A percentile compares a stretch with the other conserved stretches of the same genome.
Conservation (phyloP, 2,329 filamentous ascomycete genomes). For the Penicillium italicum region DNA sequence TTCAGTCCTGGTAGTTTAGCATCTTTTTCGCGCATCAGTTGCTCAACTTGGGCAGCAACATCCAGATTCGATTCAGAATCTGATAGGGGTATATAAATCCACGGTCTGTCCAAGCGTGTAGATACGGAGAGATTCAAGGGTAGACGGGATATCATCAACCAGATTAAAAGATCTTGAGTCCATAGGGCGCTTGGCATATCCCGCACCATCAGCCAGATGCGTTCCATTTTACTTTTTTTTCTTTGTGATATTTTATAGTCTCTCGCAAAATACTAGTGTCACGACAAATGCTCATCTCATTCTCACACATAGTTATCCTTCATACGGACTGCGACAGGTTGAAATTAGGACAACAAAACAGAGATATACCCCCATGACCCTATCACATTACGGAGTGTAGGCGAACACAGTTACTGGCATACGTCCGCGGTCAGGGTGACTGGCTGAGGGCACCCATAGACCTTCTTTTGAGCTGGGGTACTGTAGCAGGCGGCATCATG, state of each 20-base stretch:
- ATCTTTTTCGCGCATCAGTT: not conserved
- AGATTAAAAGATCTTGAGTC: not conserved
- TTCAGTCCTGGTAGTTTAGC: not conserved
- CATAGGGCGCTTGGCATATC: not conserved
- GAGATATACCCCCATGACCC: conserved; percentile 1
- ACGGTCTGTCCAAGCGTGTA: not conserved
- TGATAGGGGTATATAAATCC: not conserved
- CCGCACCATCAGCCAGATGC: not conserved
- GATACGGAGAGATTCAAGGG: not conserved
- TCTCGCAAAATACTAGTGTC: not conserved
- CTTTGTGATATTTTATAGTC: no score
- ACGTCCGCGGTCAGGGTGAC: conserved; percentile 21
- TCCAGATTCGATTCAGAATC: not conserved
- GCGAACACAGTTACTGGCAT: conserved; percentile 17
- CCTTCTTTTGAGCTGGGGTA: conserved; percentile 25
- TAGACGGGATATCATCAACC: not conserved
- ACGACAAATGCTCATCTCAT: not conserved
- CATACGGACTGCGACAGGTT: not conserved
- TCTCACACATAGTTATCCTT: conserved; percentile 2
- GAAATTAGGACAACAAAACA: conserved; percentile 7
- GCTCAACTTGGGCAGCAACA: not conserved
- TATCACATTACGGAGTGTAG: conserved; percentile 4
- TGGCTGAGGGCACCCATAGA: conserved; percentile 25
- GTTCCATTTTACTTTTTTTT: no score
- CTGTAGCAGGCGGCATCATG: conserved; percentile 26